Evolutionary conservation across 352 stramenopile genomes (phyloP), one percentile per base, ranked within the genome.

Genomic region (Blastocystis sp.): DNA sequence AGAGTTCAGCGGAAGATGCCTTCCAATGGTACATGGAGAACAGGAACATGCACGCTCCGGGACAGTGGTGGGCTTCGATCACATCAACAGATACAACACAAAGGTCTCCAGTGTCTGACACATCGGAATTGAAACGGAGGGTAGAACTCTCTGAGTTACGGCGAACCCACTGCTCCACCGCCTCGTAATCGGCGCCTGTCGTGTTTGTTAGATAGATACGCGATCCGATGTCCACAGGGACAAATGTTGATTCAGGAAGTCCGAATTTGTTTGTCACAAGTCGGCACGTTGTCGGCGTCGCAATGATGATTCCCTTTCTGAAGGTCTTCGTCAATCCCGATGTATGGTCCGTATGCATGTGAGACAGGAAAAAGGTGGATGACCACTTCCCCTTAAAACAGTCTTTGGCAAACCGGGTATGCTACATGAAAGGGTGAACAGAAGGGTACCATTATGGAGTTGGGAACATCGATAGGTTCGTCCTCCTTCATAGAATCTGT

Each of bases 1-100:
- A 78, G 6, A 51, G 38, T 27, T 27, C 9, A 11, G 36, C 42
- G 14, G 42, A 14, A 21, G 29, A 36, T 63, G 0, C 53, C 11
- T 42, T 42, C 67, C 67, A 78, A 36, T 59, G 21, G 21, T 44
- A 78, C 11, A 78, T 42, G 16, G 67, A 61, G 21, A 78, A 78
- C 14, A 78, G 42, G n/a, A 78, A 78, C 32, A 78, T 78, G 11
- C 67, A 78, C 0, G 67, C 46, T 16, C 67, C 67, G 27, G 67
- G 67, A 59, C 67, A 78, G 42, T 78, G 67, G 24, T 78, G 56
- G 0, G 67, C 67, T 38, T 78, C 67, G 0, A 78, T 36, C 0
- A 78, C 67, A 38, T 78, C 67, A 4, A 78, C 40, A 56, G 36
- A 42, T 4, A 78, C 42, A 32, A 75, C 27, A n/a, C 48, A 32